These are phyloP conservation scores for Euryodendron excelsum DNA, from an alignment of 148 eudicot genomes.

Conservation along the genomic window DNA sequence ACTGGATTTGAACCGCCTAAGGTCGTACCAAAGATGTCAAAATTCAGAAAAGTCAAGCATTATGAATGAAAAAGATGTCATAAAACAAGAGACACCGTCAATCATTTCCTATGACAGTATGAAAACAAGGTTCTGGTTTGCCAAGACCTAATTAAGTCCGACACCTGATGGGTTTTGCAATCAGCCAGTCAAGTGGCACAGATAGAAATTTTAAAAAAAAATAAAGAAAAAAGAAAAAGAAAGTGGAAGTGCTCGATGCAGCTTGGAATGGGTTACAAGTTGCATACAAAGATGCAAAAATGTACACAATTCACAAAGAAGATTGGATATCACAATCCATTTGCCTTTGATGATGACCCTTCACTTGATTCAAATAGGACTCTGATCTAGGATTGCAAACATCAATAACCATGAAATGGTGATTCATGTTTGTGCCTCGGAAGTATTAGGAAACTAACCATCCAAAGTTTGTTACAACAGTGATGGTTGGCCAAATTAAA, in stretches of 20 bases:
- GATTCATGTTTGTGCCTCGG: not conserved
- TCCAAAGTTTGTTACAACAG: not conserved
- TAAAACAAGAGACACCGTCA: not conserved
- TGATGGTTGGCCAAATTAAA: not conserved
- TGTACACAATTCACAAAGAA: not conserved
- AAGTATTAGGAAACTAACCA: not conserved
- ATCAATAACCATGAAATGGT: not conserved
- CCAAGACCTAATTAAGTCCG: no score
- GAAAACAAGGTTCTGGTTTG: not conserved
- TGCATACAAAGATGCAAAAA: not conserved
- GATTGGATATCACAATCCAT: not conserved
- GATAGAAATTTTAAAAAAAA: no score
- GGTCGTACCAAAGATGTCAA: not conserved
- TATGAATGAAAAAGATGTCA: not conserved
- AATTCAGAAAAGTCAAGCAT: no score
- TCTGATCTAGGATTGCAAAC: not conserved
- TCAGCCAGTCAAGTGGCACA: no score
- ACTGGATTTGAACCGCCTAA: not conserved
- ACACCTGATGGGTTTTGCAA: no score
- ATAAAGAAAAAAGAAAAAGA: no score
- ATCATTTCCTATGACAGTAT: not conserved
- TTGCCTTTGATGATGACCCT: not conserved
- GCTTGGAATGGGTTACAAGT: no score
- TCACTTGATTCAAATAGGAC: not conserved
- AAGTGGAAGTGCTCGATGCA: no score